Evolutionary conservation across 495 filamentous ascomycete genomes (phyloP).

Genomic region (Penicillium desertorum): DNA sequence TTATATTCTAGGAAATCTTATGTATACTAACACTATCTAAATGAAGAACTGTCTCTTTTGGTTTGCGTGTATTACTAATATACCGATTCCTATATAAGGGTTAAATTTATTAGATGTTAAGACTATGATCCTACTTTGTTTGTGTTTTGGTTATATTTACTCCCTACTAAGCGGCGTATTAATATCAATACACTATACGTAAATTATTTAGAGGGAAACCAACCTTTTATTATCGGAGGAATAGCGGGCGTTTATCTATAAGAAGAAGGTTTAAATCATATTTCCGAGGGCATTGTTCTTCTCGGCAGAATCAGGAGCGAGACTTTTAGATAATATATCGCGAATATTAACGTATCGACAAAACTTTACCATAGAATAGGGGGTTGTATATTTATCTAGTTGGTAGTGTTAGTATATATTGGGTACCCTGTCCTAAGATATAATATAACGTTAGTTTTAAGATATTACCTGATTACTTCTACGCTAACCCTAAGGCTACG

Average conservation of each 20-base stretch:
- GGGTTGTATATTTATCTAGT: neutral
- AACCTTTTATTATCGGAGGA: slow-evolving; percentile 1
- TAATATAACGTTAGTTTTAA: no score
- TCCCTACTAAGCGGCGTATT: neutral
- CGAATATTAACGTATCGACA: neutral
- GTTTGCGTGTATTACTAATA: neutral
- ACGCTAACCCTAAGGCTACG: no score
- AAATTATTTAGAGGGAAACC: neutral
- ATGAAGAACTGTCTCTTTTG: neutral
- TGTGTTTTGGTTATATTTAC: neutral
- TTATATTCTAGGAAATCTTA: neutral
- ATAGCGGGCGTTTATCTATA: neutral
- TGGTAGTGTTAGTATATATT: neutral
- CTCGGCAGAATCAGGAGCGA: neutral
- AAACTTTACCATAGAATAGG: neutral
- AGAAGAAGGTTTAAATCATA: neutral
- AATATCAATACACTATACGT: neutral
- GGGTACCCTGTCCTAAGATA: no score
- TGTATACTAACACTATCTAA: neutral
- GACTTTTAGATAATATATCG: neutral
- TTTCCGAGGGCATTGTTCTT: no score
- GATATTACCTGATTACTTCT: no score
- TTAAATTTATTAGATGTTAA: neutral
- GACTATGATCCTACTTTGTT: neutral
- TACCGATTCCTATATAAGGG: neutral